Evolutionary conservation across 345 rosid species (phyloP).

Genomic region (Salix arbutifolia): DNA sequence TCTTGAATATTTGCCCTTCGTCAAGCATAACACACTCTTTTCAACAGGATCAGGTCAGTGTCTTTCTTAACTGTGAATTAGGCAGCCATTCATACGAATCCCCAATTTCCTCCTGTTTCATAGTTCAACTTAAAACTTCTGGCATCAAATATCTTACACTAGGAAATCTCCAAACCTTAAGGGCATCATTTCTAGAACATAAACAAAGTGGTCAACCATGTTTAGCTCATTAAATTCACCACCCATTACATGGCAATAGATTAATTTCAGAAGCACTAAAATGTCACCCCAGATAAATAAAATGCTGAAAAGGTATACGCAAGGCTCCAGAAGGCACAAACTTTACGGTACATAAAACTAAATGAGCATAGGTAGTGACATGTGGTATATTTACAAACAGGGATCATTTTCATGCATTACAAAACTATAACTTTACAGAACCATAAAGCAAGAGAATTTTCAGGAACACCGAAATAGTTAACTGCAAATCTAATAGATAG

Average conservation of each 20-base stretch:
- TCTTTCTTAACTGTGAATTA: background rate
- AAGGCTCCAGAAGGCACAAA: background rate
- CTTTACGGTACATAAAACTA: background rate
- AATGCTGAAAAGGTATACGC: background rate
- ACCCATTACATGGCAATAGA: background rate
- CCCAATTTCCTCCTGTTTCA: background rate
- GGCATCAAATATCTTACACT: background rate
- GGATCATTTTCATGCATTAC: constrained; percentile 1
- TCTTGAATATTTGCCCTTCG: background rate
- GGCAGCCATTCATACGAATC: background rate
- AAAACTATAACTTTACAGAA: background rate
- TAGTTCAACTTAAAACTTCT: background rate
- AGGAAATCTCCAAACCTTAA: background rate
- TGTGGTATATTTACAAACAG: background rate
- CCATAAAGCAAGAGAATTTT: background rate
- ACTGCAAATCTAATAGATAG: constrained; percentile 8
- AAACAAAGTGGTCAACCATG: background rate
- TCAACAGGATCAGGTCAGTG: background rate
- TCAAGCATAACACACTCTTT: background rate
- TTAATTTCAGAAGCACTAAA: background rate
- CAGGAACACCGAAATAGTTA: background rate
- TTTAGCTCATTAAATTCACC: background rate
- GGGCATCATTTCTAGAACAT: background rate
- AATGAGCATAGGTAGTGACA: background rate
- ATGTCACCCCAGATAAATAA: background rate